phyloP scores from a whole-genome alignment of 163 green algal species.

The Chlorella variabilis region DNA sequence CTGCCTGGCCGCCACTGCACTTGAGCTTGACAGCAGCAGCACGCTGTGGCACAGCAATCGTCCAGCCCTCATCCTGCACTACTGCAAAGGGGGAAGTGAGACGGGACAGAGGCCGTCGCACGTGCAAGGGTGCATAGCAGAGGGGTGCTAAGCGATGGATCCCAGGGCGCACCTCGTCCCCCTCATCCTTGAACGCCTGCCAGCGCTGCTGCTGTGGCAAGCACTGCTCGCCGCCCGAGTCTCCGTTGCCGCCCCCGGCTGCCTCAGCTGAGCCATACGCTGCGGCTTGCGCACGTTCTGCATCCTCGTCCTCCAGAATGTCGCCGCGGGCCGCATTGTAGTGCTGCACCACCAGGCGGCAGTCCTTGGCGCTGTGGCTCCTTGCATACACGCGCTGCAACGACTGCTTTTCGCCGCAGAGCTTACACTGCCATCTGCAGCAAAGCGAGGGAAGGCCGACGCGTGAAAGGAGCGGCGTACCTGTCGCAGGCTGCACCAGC shows the following conservation, averaged over 20 bases:
- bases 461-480: too few relatives aligned
- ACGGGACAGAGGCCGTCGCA: background rate
- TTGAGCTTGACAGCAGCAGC: slow-evolving; percentile 6
- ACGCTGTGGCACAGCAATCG: slow-evolving; percentile 16
- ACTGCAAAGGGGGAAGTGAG: background rate
- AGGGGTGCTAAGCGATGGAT: too few relatives aligned
- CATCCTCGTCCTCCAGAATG: slow-evolving; percentile 13
- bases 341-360: slow-evolving; percentile 18
- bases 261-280: background rate
- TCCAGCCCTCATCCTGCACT: slow-evolving; percentile 26
- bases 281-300: background rate
- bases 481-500: too few relatives aligned
- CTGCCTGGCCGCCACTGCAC: background rate
- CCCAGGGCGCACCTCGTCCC: slow-evolving; percentile 20
- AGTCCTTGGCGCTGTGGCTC: slow-evolving; percentile 18
- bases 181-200: slow-evolving; percentile 10
- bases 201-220: background rate
- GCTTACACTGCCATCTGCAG: slow-evolving; percentile 31
- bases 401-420: slow-evolving; percentile 37
- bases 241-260: background rate
- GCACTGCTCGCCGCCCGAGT: background rate
- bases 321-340: slow-evolving; percentile 7
- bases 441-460: background rate
- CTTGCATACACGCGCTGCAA: slow-evolving; percentile 27
- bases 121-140: too few relatives aligned